Conservation (phyloP, 2,329 filamentous ascomycete species). For the Fusarium sp. region DNA sequence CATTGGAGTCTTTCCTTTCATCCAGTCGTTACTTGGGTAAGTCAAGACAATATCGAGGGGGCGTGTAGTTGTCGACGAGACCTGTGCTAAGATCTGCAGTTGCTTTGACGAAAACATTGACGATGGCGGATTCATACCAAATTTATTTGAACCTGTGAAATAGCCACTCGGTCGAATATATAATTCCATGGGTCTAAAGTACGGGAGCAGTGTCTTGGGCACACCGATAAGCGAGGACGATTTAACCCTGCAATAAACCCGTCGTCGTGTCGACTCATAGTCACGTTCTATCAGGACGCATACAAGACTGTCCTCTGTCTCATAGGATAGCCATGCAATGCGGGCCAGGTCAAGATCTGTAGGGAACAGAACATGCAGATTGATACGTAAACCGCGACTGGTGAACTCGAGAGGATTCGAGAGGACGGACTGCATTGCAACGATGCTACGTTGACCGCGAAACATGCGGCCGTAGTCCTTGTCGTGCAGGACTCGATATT, state of each 20-base stretch:
- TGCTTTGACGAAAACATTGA: not conserved
- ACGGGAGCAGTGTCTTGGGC: not conserved
- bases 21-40: conserved; percentile 2
- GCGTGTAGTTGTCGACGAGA: not conserved
- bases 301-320: not conserved
- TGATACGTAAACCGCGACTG: conserved; percentile 4
- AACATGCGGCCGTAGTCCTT: conserved; percentile 8
- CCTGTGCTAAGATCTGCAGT: not conserved
- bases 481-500: not conserved
- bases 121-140: not conserved
- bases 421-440: not conserved
- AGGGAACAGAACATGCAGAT: conserved; percentile 1
- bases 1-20: not conserved
- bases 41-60: not conserved
- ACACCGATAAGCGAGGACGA: not conserved
- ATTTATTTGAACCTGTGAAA: not conserved
- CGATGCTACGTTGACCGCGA: not conserved
- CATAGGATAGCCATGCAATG: conserved; percentile 8
- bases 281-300: conserved; percentile 6
- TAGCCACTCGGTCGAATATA: conserved; percentile 5
- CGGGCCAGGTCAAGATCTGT: not conserved
- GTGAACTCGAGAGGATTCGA: not conserved
- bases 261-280: not conserved
- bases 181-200: not conserved
- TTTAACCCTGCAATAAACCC: not conserved